Base-by-base conservation (phyloP, 2,329 filamentous ascomycete species). In the Fusarium neocosmosporiellum region DNA sequence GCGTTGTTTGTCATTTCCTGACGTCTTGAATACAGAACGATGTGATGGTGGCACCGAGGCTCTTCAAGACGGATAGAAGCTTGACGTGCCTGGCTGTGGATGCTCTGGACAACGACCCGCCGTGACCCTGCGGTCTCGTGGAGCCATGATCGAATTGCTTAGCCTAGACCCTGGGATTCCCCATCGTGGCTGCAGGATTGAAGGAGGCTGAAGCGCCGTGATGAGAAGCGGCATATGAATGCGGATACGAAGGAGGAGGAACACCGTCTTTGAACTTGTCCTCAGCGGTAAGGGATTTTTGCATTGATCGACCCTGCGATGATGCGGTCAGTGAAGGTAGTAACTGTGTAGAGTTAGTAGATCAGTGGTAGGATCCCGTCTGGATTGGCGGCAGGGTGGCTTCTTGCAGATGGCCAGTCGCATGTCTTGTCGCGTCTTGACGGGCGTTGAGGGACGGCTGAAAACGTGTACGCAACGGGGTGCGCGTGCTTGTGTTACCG, bases 161-260 rank as follows among this genome's bases (percentile, higher is more conserved):
- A 71, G 54, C 59, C 29, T 22, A 46, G 63, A 67, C 70, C 70
- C 62, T 67, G n/a, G 48, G 29, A 34, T 64, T 69, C 64, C 61
- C 71, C 71, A 71, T 66, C 34, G 50, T 64, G 57, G 58, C 29
- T 67, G 53, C 50, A 59, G 59, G 43, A 14, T 50, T 50, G 43
- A 72, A 62, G 41, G 64, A 74, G 71, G 64, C 65, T 73, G 60
- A 63, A 62, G 34, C 22, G 43, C 33, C 16, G 29, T 65, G 41
- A 46, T n/a, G 24, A 63, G 33, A 61, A 29, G 18, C 39, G 41
- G 57, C 11, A 54, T 36, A 37, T 48, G 50, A 53, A 34, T 43
- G 34, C 36, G 27, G 24, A 48, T 31, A 61, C 37, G 24, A 37
- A 67, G 16, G 61, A 24, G 34, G 39, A 63, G 20, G 8, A 46